phyloP scores from a whole-genome alignment of 108 stramenopile species.

The Cyclotella choctawhatcheeana region DNA sequence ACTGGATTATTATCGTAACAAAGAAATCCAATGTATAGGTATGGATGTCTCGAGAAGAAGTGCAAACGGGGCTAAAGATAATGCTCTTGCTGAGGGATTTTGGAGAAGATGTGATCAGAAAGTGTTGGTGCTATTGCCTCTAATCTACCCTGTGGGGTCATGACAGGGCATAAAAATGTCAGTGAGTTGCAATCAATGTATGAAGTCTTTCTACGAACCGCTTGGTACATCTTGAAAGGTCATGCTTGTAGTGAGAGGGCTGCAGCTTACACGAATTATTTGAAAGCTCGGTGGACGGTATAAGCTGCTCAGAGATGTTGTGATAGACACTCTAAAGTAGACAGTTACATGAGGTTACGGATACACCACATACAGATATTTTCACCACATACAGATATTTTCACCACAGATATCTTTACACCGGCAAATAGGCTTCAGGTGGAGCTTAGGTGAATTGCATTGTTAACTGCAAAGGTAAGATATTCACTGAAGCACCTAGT shows the following conservation, averaged over 20 bases:
- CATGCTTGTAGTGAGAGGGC: conserved; percentile 70
- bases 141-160: conserved; percentile 75
- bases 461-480: too few relatives aligned
- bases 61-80: conserved; percentile 65
- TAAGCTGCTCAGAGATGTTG: conserved; percentile 53
- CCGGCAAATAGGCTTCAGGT: too few relatives aligned
- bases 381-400: too few relatives aligned
- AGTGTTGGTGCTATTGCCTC: conserved; percentile 65
- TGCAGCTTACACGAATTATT: conserved; percentile 72
- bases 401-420: too few relatives aligned
- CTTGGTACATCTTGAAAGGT: conserved; percentile 73
- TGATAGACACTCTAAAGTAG: too few relatives aligned
- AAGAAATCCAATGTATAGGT: conserved; percentile 51
- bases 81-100: conserved; percentile 63
- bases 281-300: conserved; percentile 71
- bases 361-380: too few relatives aligned
- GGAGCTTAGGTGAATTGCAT: too few relatives aligned
- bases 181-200: conserved; percentile 71
- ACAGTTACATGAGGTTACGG: too few relatives aligned
- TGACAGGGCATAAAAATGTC: conserved; percentile 72
- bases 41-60: conserved; percentile 69
- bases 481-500: too few relatives aligned
- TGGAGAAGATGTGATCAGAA: conserved; percentile 49
- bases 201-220: conserved; percentile 70
- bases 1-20: conserved; percentile 51